Evolutionary conservation across 192 early-diverging fungal genomes (phyloP).

Genomic region (Diversispora eburnea): DNA sequence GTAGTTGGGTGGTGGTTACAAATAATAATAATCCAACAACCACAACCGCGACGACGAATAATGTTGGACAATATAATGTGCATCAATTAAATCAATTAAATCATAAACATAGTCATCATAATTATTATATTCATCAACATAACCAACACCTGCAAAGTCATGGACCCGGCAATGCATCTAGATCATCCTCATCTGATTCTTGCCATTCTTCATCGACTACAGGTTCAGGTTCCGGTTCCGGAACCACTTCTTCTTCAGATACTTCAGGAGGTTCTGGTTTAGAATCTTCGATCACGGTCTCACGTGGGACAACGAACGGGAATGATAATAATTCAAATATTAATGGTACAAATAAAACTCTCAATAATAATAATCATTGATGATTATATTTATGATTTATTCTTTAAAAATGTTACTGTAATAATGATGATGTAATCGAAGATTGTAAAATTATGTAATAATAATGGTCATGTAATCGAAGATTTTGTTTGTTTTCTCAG

Average conservation of each 20-base stretch:
- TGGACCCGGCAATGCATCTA: slow-evolving; percentile 16
- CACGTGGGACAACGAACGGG: neutral
- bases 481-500: slow-evolving; percentile 5
- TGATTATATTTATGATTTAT: too few species aligned
- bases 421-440: too few species aligned
- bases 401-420: too few species aligned
- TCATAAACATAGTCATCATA: slow-evolving; percentile 27
- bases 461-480: neutral
- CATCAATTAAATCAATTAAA: slow-evolving; percentile 22
- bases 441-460: too few species aligned
- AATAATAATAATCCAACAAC: neutral
- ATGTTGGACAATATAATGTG: slow-evolving; percentile 23
- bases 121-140: slow-evolving; percentile 5
- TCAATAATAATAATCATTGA: neutral
- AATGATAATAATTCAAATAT: neutral
- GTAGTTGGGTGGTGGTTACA: slow-evolving; percentile 20
- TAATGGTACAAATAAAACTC: slow-evolving; percentile 10
- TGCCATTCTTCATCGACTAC: slow-evolving; percentile 26
- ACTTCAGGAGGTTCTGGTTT: slow-evolving; percentile 15
- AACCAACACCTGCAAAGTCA: neutral
- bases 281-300: neutral
- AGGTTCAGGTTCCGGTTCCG: neutral
- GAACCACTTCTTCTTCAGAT: neutral
- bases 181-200: slow-evolving; percentile 23
- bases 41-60: neutral